Evolutionary conservation across 257 asterid genomes (phyloP).

Genomic region (Solanum medicagineum): DNA sequence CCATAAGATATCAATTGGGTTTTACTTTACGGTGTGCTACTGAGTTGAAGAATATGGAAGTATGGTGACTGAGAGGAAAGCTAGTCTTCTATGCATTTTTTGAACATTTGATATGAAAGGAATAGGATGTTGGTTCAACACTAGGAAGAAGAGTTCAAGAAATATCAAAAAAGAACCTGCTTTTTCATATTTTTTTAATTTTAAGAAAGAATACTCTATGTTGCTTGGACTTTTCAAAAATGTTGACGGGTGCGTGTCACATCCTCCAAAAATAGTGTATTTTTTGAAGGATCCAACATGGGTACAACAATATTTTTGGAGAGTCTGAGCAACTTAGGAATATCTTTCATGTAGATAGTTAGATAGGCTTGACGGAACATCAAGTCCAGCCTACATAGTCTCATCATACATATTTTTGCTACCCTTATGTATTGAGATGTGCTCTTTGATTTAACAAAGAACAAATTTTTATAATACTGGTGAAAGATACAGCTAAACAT

Average conservation of each 20-base stretch:
- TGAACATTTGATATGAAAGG: background rate
- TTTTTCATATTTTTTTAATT: background rate
- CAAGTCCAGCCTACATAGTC: background rate
- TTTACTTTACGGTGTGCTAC: background rate
- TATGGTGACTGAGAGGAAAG: background rate
- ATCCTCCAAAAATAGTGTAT: too few relatives aligned
- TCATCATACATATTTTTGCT: background rate
- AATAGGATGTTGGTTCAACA: background rate
- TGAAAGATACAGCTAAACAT: background rate
- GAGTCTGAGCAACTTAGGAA: too few relatives aligned
- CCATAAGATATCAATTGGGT: background rate
- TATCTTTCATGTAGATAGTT: background rate
- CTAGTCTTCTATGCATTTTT: background rate
- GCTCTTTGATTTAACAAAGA: background rate
- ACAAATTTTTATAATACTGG: background rate
- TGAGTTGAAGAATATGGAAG: background rate
- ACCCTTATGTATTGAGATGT: background rate
- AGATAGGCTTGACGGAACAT: background rate
- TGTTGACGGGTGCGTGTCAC: too few relatives aligned
- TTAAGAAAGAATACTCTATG: background rate
- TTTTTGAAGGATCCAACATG: too few relatives aligned
- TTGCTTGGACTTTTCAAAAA: too few relatives aligned
- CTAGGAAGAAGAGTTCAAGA: background rate
- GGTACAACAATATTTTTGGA: too few relatives aligned
- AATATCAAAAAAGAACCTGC: background rate